Evolutionary conservation across 352 stramenopile genomes (phyloP).

Genomic region (Globisporangium alternatum): DNA sequence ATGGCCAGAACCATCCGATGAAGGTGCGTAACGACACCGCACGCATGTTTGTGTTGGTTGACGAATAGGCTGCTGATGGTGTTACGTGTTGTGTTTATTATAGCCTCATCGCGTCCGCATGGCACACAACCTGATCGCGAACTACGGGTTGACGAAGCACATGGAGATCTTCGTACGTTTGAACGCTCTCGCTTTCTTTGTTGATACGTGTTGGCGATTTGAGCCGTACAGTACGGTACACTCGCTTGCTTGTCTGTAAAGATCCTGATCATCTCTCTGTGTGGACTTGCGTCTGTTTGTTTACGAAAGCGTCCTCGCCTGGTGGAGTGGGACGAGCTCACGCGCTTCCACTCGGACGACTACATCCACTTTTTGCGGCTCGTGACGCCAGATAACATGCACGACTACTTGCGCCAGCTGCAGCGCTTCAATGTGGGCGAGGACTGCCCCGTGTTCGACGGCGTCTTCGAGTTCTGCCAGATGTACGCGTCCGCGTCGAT

Average conservation of each 20-base stretch:
- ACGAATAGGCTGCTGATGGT: not conserved
- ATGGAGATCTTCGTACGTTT: constrained; percentile 97
- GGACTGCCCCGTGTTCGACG: constrained; percentile 99
- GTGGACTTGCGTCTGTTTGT: not conserved
- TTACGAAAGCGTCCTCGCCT: constrained; percentile 86
- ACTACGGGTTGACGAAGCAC: constrained; percentile 98
- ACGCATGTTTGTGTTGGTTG: constrained; percentile 1
- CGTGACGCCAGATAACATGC: constrained; percentile 99
- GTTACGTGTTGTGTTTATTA: not conserved
- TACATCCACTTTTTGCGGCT: constrained; percentile 99
- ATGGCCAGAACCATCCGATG: constrained; percentile 93
- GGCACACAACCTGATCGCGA: constrained; percentile 99
- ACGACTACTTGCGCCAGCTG: constrained; percentile 92
- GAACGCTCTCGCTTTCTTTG: constrained; percentile 1
- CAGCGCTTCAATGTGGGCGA: constrained; percentile 98
- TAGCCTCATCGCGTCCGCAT: constrained; percentile 98
- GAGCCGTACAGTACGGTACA: not conserved
- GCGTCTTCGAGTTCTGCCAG: constrained; percentile 99
- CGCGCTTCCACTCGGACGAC: constrained; percentile 99
- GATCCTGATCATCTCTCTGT: not conserved
- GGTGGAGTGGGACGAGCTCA: constrained; percentile 96
- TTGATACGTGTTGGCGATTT: not conserved
- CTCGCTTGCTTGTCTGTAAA: not conserved
- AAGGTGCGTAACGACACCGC: constrained; percentile 40
- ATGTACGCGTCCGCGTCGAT: constrained; percentile 97